phyloP scores from a whole-genome alignment of 306 rosid species.

The Cicer pinnatifidum region DNA sequence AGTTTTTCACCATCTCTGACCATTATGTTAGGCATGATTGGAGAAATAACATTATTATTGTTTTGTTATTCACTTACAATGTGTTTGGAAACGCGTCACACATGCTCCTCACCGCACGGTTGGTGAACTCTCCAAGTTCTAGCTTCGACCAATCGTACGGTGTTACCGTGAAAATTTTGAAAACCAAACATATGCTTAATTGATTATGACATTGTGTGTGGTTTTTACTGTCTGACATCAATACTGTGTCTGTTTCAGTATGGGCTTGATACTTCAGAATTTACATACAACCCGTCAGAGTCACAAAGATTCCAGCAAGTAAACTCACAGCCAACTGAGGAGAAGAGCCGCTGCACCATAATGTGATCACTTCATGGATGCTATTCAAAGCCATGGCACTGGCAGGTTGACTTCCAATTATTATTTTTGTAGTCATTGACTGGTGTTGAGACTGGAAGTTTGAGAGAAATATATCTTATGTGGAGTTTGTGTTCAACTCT shows the following conservation, averaged over 20 bases:
- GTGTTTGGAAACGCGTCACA: too few species aligned
- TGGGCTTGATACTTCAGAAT: constrained; percentile 92
- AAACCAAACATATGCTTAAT: neutral
- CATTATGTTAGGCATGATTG: constrained; percentile 13
- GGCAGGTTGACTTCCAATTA: constrained; percentile 36
- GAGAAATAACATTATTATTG: neutral
- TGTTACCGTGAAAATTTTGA: too few species aligned
- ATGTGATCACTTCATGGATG: constrained; percentile 60
- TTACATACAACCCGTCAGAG: constrained; percentile 94
- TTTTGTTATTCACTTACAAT: neutral
- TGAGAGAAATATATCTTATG: constrained; percentile 37
- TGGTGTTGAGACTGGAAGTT: constrained; percentile 43
- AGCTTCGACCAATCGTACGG: too few species aligned
- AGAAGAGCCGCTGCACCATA: constrained; percentile 83
- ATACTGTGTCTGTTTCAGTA: constrained; percentile 61
- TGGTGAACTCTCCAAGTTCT: too few species aligned
- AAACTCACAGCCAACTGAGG: constrained; percentile 79
- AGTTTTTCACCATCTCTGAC: constrained; percentile 11
- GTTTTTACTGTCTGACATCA: constrained; percentile 17
- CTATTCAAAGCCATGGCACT: constrained; percentile 32
- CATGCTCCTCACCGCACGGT: too few species aligned
- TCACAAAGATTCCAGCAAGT: constrained; percentile 75
- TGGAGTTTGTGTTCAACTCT: constrained; percentile 51
- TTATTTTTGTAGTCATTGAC: constrained; percentile 32
- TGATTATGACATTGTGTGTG: constrained; percentile 39